Base-by-base conservation (phyloP, 2,329 filamentous ascomycete genomes). In the Colletotrichum sp. region DNA sequence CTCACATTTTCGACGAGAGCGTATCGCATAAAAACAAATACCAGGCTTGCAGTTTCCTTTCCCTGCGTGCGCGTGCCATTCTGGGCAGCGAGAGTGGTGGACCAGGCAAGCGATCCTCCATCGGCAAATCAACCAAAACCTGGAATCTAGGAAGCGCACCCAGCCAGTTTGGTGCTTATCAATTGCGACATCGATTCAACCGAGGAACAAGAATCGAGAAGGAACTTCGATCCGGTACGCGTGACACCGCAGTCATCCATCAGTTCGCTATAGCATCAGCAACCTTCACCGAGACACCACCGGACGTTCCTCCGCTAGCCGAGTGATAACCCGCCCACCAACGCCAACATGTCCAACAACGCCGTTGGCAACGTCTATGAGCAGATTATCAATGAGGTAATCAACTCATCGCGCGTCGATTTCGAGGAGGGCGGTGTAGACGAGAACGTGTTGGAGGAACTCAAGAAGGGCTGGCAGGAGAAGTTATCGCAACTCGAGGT, bases 371-470 rank as follows among this genome's bases (percentile, higher is more conserved):
- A 88, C 79, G 93, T 99, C 82, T 99, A 98, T 86, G 89, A 93
- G 85, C 88, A 90, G 81, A 93, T 95, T 85, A 95, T 95, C 83
- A 89, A 93, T 78, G 95, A 97, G 87, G 96, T 99, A 84, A 95
- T 99, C 85, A 94, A 96, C 81, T 94, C 95, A 80, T 98, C 96
- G 82, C 92, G 95, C 82, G 95, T 96, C 82, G 97, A 99, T 86
- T 99, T 99, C 84, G 97, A 99, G 85, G 97, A 99, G 87, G 95
- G 94, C 80, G 97, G 97, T 81, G 94, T 99, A 79, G 95, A 98
- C 81, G 94, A 96, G 84, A 89, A 92, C 80, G 96, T 96, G 68
- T 88, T 99, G 81, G 92, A 96, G 80, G 95, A 98, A 85, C 89
- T 99, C 89, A 81, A 82, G 75, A 73, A 99, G 96, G 95, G 93